These are phyloP conservation scores for Mycena rosella DNA, from an alignment of 768 basidiomycete genomes.

Conservation along the genomic window DNA sequence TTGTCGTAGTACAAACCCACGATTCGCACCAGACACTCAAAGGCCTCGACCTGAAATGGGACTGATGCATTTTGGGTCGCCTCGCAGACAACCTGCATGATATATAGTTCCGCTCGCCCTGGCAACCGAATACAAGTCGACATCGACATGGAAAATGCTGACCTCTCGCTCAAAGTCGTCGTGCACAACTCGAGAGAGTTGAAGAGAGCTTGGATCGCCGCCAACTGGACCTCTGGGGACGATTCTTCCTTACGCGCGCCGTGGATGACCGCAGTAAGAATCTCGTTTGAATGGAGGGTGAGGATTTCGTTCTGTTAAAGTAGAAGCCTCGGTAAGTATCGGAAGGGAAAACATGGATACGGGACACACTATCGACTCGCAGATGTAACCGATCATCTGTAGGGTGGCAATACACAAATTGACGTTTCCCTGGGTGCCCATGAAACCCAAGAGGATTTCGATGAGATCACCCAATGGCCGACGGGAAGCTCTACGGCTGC, in stretches of 20 bases:
- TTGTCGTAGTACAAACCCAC: constrained; percentile 99
- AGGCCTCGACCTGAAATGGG: constrained; percentile 93
- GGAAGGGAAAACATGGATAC: constrained; percentile 18
- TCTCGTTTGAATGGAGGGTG: constrained; percentile 92
- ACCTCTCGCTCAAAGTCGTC: constrained; percentile 99
- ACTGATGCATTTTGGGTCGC: constrained; percentile 90
- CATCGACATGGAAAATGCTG: constrained; percentile 43
- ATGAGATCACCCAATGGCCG: constrained; percentile 93
- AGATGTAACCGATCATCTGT: constrained; percentile 97
- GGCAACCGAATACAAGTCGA: constrained; percentile 28
- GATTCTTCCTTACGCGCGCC: constrained; percentile 97
- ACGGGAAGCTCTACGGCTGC: constrained; percentile 93
- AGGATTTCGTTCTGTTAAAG: constrained; percentile 88
- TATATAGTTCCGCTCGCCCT: constrained; percentile 99
- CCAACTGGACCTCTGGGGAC: constrained; percentile 89
- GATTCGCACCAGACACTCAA: constrained; percentile 94
- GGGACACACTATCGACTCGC: constrained; percentile 90
- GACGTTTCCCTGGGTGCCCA: constrained; percentile 79
- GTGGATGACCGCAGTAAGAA: constrained; percentile 97
- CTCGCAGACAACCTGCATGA: constrained; percentile 99
- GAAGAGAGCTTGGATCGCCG: constrained; percentile 92
- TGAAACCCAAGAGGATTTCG: constrained; percentile 87
- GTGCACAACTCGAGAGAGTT: constrained; percentile 98
- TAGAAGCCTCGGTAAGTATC: constrained; percentile 36
- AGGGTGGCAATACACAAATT: constrained; percentile 89